phyloP scores from a whole-genome alignment of 345 rosid species.

The Rhizophora apiculata region DNA sequence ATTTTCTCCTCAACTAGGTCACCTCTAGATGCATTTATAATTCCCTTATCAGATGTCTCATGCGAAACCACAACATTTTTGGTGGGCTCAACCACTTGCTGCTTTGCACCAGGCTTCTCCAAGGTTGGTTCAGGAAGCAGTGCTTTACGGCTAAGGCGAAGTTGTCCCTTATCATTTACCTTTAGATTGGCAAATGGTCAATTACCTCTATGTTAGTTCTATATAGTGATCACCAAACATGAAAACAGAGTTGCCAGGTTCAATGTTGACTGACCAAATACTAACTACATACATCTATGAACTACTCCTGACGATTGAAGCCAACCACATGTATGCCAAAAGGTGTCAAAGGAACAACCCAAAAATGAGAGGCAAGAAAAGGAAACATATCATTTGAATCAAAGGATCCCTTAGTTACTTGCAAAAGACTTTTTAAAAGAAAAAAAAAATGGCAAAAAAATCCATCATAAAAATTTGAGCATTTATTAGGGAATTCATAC shows the following conservation, averaged over 20 bases:
- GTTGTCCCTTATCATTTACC: slow-evolving; percentile 96
- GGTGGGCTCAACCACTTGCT: slow-evolving; percentile 25
- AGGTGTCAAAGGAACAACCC: too few species aligned
- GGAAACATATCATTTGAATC: too few species aligned
- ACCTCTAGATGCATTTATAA: slow-evolving; percentile 32
- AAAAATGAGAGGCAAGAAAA: too few species aligned
- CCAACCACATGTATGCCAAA: too few species aligned
- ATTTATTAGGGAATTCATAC: background rate
- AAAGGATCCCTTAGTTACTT: too few species aligned
- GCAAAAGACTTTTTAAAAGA: too few species aligned
- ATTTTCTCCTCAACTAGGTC: slow-evolving; percentile 34
- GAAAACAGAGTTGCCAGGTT: background rate
- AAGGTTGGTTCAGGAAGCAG: slow-evolving; percentile 64
- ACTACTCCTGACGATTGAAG: background rate
- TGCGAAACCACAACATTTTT: slow-evolving; percentile 25
- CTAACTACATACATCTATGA: background rate
- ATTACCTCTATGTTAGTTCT: background rate
- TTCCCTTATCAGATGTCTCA: slow-evolving; percentile 30
- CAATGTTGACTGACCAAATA: background rate
- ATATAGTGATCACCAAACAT: background rate
- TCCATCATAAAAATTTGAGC: background rate
- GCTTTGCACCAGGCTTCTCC: slow-evolving; percentile 42
- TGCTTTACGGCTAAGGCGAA: slow-evolving; percentile 83
- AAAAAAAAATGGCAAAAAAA: background rate
- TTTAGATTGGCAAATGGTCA: slow-evolving; percentile 22